phyloP scores from a whole-genome alignment of 139 green algal genomes.

The Closterium sp. region DNA sequence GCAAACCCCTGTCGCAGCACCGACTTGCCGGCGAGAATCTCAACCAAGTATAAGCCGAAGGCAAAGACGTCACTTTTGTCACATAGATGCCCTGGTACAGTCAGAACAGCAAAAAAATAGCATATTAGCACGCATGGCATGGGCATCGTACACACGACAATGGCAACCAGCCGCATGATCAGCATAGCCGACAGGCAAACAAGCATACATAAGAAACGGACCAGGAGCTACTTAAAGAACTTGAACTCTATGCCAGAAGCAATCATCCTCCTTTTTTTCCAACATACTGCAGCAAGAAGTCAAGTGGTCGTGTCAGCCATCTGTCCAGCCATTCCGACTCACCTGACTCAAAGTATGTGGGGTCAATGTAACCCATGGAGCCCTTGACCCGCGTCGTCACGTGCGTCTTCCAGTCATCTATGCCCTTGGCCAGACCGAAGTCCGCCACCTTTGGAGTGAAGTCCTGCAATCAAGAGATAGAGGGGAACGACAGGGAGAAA shows the following conservation, averaged over 20 bases:
- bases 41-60: not conserved
- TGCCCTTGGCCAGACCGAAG: not conserved
- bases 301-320: not conserved
- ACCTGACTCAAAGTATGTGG: slow-evolving; percentile 4
- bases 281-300: too few species aligned
- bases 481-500: not conserved
- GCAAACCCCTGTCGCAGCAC: not conserved
- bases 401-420: slow-evolving; percentile 6
- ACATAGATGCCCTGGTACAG: not conserved
- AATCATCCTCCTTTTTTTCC: too few species aligned
- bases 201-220: too few species aligned
- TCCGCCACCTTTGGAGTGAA: slow-evolving; percentile 5
- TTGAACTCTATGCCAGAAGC: too few species aligned
- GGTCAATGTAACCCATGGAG: slow-evolving; percentile 2
- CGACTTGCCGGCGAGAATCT: not conserved
- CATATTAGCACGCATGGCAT: not conserved
- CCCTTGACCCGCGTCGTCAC: slow-evolving; percentile 9
- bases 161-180: too few species aligned
- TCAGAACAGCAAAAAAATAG: not conserved
- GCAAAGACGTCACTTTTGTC: not conserved
- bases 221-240: too few species aligned
- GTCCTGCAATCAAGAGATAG: not conserved
- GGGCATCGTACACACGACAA: not conserved
- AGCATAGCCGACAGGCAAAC: too few species aligned
- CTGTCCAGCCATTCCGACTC: not conserved